Base-by-base conservation (phyloP, 2,329 filamentous ascomycete genomes). In the Aspergillus udagawae region DNA sequence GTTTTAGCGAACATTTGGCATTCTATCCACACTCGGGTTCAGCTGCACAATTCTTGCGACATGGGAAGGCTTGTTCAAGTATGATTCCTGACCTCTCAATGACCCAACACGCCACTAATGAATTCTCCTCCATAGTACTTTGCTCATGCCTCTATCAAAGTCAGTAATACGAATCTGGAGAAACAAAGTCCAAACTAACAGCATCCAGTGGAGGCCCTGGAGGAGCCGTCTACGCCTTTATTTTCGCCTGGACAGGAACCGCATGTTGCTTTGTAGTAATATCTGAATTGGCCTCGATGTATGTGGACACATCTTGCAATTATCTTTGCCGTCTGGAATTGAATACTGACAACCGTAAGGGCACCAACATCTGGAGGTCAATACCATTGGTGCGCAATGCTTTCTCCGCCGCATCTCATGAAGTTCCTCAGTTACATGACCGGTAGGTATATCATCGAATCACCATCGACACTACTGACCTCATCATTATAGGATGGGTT, bases 301-400 rank as follows among this genome's bases (percentile, higher is more conserved):
- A 61, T 21, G 57, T 47, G 9, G 10, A 6, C 0, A 9, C 10
- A 6, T 32, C 35, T 45, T 55, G 20, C 29, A 3, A 21, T n/a
- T 9, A 6, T 14, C 47, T 25, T 25, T 5, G 4, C 25, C 3
- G 12, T 17, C 6, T 10, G 3, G 6, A 4, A 14, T 41, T 29
- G 49, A 27, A 53, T 21, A 58, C 21, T 4, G 1, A 10, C 6
- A 20, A 14, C 7, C 9, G 17, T 21, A 28, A 73, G 70, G 68
- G 67, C 66, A 20, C 71, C 70, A 0, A 73, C 70, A 1, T 67
- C 70, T 23, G 70, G 70, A 27, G 73, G 73, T 1, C 74, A 76
- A 56, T 76, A 76, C 38, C 73, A 76, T 50, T 76, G 74, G 73
- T 72, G 73, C 0, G 70, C 71, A 4, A 73, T 76, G 58, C 70